These are phyloP conservation scores for Galerina sulciceps DNA, from an alignment of 768 basidiomycete species.

Conservation along the genomic window DNA sequence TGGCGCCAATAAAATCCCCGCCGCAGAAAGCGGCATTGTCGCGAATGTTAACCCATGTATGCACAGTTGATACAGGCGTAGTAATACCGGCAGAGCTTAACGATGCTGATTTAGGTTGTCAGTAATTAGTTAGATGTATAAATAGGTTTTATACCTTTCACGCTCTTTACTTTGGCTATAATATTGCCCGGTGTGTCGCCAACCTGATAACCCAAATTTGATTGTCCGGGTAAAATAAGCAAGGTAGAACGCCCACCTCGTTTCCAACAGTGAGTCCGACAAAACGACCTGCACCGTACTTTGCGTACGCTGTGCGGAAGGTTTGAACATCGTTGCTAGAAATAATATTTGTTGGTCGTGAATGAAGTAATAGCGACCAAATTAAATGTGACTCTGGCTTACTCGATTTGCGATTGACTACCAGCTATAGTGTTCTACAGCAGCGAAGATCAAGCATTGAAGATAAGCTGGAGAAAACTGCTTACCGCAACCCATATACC, in stretches of 20 bases:
- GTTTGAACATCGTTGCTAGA: slow-evolving; percentile 2
- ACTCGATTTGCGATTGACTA: slow-evolving; percentile 30
- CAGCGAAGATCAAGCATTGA: not conserved
- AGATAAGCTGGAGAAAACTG: not conserved
- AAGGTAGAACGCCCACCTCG: no score
- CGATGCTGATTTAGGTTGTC: slow-evolving; percentile 26
- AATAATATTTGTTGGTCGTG: not conserved
- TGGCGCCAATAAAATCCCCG: slow-evolving; percentile 44
- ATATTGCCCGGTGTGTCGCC: slow-evolving; percentile 38
- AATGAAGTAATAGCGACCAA: no score
- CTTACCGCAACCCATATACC: slow-evolving; percentile 38
- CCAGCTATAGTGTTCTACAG: slow-evolving; percentile 34
- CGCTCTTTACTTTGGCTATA: slow-evolving; percentile 41
- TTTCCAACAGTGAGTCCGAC: slow-evolving; percentile 1
- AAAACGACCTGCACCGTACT: not conserved
- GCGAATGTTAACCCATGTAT: slow-evolving; percentile 41
- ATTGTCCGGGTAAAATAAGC: no score
- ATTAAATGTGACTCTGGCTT: slow-evolving; percentile 1
- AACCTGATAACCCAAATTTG: slow-evolving; percentile 10
- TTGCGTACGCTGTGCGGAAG: not conserved
- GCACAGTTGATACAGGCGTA: slow-evolving; percentile 42
- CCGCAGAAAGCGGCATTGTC: slow-evolving; percentile 37
- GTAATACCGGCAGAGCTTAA: slow-evolving; percentile 38
- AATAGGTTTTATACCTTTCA: slow-evolving; percentile 32
- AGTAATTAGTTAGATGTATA: not conserved